Percentiles rank a stretch among this genome's conserved stretches.
phyloP scores from a whole-genome alignment of 2,329 filamentous ascomycete genomes.

The Talaromyces islandicus region DNA sequence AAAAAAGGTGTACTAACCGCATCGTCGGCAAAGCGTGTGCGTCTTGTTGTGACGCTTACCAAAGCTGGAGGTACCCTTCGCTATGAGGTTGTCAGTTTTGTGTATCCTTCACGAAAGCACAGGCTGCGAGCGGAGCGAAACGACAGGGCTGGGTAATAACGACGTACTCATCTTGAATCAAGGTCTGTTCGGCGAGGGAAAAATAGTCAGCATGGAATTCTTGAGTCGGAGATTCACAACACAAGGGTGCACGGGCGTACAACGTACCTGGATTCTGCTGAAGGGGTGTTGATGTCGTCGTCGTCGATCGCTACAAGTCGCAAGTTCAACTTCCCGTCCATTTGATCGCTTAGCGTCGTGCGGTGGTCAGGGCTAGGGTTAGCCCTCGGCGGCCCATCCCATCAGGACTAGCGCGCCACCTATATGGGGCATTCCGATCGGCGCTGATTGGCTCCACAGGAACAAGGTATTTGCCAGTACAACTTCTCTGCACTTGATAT shows the following conservation, averaged over 20 bases:
- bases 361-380: conserved; percentile 29
- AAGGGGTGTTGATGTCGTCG: conserved; percentile 36
- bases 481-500: too few species aligned
- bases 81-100: conserved; percentile 47
- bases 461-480: background rate
- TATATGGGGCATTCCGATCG: background rate
- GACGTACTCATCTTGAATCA: conserved; percentile 56
- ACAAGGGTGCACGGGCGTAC: conserved; percentile 3
- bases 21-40: conserved; percentile 97
- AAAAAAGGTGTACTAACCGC: conserved; percentile 63
- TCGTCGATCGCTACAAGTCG: conserved; percentile 26
- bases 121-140: conserved; percentile 11
- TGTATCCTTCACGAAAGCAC: conserved; percentile 18
- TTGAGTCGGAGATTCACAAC: background rate
- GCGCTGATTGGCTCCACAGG: background rate
- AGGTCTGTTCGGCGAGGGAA: conserved; percentile 24
- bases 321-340: conserved; percentile 9
- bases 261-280: conserved; percentile 30
- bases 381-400: conserved; percentile 24
- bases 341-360: conserved; percentile 37
- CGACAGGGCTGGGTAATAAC: background rate
- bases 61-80: conserved; percentile 67
- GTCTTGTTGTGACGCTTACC: conserved; percentile 93
- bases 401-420: background rate
- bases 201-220: conserved; percentile 20